These are phyloP conservation scores for Suhomyces choctaworum DNA, from an alignment of 1,139 yeast species.

Conservation along the genomic window DNA sequence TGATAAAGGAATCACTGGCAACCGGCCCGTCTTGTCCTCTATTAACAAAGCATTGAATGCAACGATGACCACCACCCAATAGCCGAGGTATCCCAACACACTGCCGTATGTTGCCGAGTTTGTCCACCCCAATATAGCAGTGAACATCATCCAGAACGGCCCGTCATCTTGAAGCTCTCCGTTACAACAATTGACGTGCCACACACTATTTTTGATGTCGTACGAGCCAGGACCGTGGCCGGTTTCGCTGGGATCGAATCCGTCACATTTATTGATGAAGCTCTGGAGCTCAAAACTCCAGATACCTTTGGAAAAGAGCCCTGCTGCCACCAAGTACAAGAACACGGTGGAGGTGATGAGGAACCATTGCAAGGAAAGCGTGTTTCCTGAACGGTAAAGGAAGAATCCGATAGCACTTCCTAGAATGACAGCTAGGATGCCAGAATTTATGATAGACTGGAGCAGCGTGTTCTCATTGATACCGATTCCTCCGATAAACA, in stretches of 20 bases:
- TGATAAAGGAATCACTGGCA: conserved; percentile 59
- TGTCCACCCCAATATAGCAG: conserved; percentile 85
- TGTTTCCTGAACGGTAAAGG: conserved; percentile 45
- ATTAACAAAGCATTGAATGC: conserved; percentile 27
- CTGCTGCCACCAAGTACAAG: conserved; percentile 47
- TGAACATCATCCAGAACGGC: conserved; percentile 42
- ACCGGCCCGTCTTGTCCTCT: conserved; percentile 63
- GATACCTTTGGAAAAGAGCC: conserved; percentile 47
- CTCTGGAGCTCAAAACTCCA: conserved; percentile 48
- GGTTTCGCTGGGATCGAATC: conserved; percentile 48
- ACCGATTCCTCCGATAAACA: conserved; percentile 50
- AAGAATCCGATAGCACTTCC: conserved; percentile 39
- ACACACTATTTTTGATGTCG: conserved; percentile 39
- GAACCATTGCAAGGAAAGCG: conserved; percentile 43
- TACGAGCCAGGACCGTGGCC: conserved; percentile 52
- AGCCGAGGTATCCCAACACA: conserved; percentile 69
- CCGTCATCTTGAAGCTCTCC: conserved; percentile 45
- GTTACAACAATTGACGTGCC: conserved; percentile 53
- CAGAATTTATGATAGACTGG: conserved; percentile 35
- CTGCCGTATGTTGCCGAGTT: conserved; percentile 94
- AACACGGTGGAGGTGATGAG: conserved; percentile 43
- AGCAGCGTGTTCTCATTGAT: conserved; percentile 41
- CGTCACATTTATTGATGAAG: conserved; percentile 43
- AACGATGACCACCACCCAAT: conserved; percentile 68
- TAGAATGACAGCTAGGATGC: conserved; percentile 29